These are phyloP conservation scores for Neotropicomus parvogracilis DNA, from an alignment of 1,284 basidiomycete genomes.

Conservation along the genomic window DNA sequence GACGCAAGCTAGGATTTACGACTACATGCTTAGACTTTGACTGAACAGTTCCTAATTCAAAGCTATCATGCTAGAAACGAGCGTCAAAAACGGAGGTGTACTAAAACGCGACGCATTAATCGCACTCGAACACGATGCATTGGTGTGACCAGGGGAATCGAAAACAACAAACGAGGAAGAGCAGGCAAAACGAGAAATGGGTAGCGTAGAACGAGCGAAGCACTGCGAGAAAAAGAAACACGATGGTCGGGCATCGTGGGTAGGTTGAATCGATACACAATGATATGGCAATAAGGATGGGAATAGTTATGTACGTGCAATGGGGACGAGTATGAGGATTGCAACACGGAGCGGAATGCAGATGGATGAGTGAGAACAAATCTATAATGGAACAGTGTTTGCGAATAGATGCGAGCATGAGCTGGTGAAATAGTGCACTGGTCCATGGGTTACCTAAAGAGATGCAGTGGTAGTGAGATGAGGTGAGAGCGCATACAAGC, in stretches of 20 bases:
- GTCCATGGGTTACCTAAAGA: conserved; percentile 9
- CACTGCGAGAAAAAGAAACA: conserved; percentile 15
- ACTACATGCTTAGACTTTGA: too few relatives aligned
- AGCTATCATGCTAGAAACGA: too few relatives aligned
- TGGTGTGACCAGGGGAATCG: neutral
- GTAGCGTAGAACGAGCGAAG: conserved; percentile 18
- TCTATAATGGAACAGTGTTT: conserved; percentile 25
- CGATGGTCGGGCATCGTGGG: conserved; percentile 8
- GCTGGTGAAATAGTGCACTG: conserved; percentile 21
- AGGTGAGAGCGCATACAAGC: conserved; percentile 5
- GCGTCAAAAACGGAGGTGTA: conserved; percentile 15
- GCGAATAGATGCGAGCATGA: conserved; percentile 29
- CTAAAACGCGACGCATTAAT: conserved; percentile 19
- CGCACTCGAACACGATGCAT: conserved; percentile 4
- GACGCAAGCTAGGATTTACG: neutral
- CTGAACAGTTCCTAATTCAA: conserved; percentile 11
- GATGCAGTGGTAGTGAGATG: conserved; percentile 4
- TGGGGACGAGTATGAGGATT: conserved; percentile 6
- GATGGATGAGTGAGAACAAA: conserved; percentile 20
- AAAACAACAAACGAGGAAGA: conserved; percentile 20
- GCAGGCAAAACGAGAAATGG: conserved; percentile 20
- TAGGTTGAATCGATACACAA: conserved; percentile 27
- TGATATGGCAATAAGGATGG: conserved; percentile 27
- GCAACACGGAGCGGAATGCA: conserved; percentile 19
- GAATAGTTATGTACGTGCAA: conserved; percentile 28